phyloP scores from a whole-genome alignment of 257 asterid genomes.

The Nicotiana obtusifolia region DNA sequence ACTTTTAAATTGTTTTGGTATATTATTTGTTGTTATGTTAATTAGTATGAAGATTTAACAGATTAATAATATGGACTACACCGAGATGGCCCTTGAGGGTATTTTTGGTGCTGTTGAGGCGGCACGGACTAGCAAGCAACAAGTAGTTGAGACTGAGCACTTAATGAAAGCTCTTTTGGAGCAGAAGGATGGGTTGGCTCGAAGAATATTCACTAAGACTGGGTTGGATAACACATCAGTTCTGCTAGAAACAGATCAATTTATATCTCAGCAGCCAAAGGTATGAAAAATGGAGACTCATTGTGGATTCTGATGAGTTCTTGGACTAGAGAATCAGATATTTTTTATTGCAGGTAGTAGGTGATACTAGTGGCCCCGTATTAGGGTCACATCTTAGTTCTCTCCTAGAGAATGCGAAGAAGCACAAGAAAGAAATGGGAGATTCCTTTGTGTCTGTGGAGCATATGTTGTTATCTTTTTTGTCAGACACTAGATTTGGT shows the following conservation, averaged over 20 bases:
- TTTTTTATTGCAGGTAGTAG: constrained; percentile 50
- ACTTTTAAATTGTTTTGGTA: background rate
- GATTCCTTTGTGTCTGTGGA: constrained; percentile 92
- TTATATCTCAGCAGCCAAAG: constrained; percentile 81
- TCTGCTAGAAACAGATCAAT: constrained; percentile 60
- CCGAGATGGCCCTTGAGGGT: constrained; percentile 94
- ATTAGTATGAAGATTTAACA: constrained; percentile 22
- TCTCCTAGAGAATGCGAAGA: constrained; percentile 70
- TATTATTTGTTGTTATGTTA: background rate
- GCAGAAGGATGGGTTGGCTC: constrained; percentile 88
- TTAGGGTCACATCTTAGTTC: constrained; percentile 61
- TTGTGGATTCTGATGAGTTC: background rate
- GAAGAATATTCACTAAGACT: constrained; percentile 84
- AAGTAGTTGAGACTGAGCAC: constrained; percentile 89
- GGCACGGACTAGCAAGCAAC: constrained; percentile 63
- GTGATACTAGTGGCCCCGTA: constrained; percentile 68
- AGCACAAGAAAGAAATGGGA: constrained; percentile 65
- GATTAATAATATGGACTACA: constrained; percentile 69
- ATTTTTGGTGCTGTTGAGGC: constrained; percentile 67
- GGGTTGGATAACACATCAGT: constrained; percentile 77
- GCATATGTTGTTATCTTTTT: constrained; percentile 75
- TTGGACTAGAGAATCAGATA: background rate
- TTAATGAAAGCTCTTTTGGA: constrained; percentile 83
- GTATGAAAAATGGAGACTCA: constrained; percentile 21
- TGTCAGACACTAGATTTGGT: constrained; percentile 77